phyloP scores from a whole-genome alignment of 257 asterid species.

The Vinca minor region DNA sequence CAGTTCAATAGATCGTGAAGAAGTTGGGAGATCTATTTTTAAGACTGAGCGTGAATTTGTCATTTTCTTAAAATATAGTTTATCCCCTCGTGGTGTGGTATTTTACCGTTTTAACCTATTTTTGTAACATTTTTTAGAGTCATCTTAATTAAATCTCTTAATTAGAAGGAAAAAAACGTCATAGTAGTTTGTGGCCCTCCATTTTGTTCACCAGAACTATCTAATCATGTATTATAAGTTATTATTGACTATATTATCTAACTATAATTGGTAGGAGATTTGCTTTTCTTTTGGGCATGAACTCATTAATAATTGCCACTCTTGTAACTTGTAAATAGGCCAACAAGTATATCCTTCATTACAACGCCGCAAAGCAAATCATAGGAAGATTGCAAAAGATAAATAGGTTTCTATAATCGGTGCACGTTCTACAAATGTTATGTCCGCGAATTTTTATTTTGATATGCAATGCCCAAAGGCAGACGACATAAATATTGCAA shows the following conservation, averaged over 20 bases:
- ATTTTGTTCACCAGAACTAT: constrained; percentile 11
- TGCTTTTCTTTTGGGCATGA: no score
- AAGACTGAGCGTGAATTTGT: not conserved
- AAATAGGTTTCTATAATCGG: constrained; percentile 1
- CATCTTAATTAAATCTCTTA: no score
- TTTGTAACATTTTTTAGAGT: no score
- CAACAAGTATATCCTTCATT: not conserved
- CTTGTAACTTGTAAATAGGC: not conserved
- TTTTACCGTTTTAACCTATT: no score
- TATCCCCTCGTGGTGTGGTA: no score
- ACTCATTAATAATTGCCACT: constrained; percentile 1
- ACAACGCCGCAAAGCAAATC: constrained; percentile 6
- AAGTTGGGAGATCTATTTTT: constrained; percentile 10
- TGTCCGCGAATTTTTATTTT: no score
- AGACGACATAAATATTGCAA: not conserved
- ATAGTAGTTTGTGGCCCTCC: constrained; percentile 22
- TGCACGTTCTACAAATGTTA: no score
- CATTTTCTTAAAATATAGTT: not conserved
- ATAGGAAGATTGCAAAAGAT: constrained; percentile 6
- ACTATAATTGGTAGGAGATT: constrained; percentile 11
- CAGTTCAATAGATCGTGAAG: no score
- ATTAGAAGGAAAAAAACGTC: not conserved
- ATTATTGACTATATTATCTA: constrained; percentile 10
- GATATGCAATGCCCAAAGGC: not conserved
- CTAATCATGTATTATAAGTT: constrained; percentile 1